phyloP scores from a whole-genome alignment of 2,329 filamentous ascomycete genomes.

The Botryotinia narcissicola region DNA sequence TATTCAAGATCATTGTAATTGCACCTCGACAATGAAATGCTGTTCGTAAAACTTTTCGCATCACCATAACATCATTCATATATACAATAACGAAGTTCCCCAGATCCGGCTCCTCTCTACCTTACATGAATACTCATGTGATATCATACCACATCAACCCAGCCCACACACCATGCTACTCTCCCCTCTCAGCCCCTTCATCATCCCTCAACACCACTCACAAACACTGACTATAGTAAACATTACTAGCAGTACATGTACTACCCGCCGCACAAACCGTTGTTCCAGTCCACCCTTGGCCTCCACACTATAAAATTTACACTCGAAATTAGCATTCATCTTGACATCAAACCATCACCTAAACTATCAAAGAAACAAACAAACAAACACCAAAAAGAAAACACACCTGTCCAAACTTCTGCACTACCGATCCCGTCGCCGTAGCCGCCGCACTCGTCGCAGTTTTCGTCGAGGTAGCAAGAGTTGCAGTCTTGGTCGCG shows the following conservation, averaged over 20 bases:
- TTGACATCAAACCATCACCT: neutral
- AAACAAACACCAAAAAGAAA: neutral
- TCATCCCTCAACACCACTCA: neutral
- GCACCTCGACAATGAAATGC: neutral
- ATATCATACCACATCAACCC: neutral
- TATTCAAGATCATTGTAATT: neutral
- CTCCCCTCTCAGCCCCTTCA: neutral
- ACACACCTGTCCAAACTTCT: slow-evolving; percentile 26
- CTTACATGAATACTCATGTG: neutral
- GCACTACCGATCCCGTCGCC: neutral
- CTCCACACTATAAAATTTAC: slow-evolving; percentile 25
- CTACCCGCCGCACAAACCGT: slow-evolving; percentile 25
- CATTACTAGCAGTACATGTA: slow-evolving; percentile 27
- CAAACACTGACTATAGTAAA: slow-evolving; percentile 30
- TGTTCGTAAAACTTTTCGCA: neutral
- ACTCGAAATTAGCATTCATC: neutral
- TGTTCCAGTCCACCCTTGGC: slow-evolving; percentile 26
- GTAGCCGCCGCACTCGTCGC: neutral
- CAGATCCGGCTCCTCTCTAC: neutral
- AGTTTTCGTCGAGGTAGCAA: neutral
- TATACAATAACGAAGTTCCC: neutral
- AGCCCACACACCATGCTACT: neutral
- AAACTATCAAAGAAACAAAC: too few species aligned
- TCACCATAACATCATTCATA: neutral
- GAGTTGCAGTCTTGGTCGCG: neutral